A percentile compares a stretch with the other conserved stretches of the same genome.
Conservation (phyloP, 352 stramenopile species). For the Phytophthora palmivora region DNA sequence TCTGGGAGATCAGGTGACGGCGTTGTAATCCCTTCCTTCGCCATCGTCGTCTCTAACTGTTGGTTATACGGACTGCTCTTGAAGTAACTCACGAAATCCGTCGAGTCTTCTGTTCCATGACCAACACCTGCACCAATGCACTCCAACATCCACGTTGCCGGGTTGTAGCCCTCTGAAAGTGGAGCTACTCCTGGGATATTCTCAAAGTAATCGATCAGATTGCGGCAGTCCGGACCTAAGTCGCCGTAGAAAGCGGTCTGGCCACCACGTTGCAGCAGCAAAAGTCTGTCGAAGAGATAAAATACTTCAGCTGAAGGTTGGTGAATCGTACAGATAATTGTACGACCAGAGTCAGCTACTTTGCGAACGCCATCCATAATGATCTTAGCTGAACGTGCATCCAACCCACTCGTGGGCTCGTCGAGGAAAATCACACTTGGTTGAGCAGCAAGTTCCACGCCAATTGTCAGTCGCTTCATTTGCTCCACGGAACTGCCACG, state of each 20-base stretch:
- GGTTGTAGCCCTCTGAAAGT: slow-evolving; percentile 11
- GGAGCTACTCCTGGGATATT: slow-evolving; percentile 10
- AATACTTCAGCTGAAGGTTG: slow-evolving; percentile 17
- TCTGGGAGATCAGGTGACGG: slow-evolving; percentile 26
- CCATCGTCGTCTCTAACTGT: slow-evolving; percentile 13
- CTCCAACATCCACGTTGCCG: slow-evolving; percentile 14
- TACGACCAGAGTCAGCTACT: slow-evolving; percentile 9
- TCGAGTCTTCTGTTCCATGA: slow-evolving; percentile 5
- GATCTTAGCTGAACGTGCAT: slow-evolving; percentile 11
- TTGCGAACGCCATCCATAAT: slow-evolving; percentile 14
- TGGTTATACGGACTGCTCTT: slow-evolving; percentile 17
- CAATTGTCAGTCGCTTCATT: slow-evolving; percentile 19
- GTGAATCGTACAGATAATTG: slow-evolving; percentile 17
- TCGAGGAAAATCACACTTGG: slow-evolving; percentile 14
- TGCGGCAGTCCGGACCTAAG: slow-evolving; percentile 32
- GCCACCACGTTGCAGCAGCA: slow-evolving; percentile 61
- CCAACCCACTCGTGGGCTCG: slow-evolving; percentile 11
- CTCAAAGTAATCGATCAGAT: slow-evolving; percentile 26
- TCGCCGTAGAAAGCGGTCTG: slow-evolving; percentile 49
- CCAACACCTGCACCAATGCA: slow-evolving; percentile 15
- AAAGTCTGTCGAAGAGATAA: slow-evolving; percentile 67
- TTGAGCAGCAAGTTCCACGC: slow-evolving; percentile 11
- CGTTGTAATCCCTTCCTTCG: slow-evolving; percentile 27
- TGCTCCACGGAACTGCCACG: slow-evolving; percentile 19
- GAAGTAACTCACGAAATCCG: slow-evolving; percentile 21